Evolutionary conservation across 1,284 basidiomycete genomes (phyloP).

Genomic region (Cryptococcus sp.): DNA sequence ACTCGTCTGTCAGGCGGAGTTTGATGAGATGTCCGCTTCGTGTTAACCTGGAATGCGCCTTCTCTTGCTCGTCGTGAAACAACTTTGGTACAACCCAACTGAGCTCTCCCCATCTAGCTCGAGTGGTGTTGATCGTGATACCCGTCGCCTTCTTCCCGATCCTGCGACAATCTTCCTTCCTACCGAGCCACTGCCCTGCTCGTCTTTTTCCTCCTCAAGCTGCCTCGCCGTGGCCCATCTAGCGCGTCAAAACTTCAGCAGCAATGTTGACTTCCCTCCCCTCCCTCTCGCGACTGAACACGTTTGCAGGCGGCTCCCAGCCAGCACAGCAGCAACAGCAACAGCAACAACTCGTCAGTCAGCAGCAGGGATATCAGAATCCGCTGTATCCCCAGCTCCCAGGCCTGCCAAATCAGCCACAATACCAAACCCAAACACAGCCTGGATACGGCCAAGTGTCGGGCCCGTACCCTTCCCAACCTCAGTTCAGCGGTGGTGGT

Average conservation of each 20-base stretch:
- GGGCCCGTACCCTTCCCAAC: slow-evolving; percentile 6
- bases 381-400: slow-evolving; percentile 13
- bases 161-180: background rate
- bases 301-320: slow-evolving; percentile 6
- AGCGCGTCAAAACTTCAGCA: slow-evolving; percentile 2
- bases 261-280: slow-evolving; percentile 12
- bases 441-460: background rate
- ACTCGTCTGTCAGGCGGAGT: background rate
- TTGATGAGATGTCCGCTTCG: background rate
- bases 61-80: too few relatives aligned
- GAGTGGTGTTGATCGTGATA: background rate
- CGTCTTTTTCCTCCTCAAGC: background rate
- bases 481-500: background rate
- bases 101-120: background rate
- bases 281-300: slow-evolving; percentile 18
- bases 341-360: background rate
- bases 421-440: slow-evolving; percentile 1
- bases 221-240: background rate
- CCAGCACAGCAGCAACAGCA: background rate
- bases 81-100: background rate
- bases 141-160: background rate
- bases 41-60: too few relatives aligned
- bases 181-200: background rate
- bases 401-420: slow-evolving; percentile 3
- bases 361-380: background rate